A percentile compares a stretch with the other conserved stretches of the same genome.
These are phyloP conservation scores for Dendrobium nobile DNA, from an alignment of 106 monocot genomes.

Conservation along the genomic window DNA sequence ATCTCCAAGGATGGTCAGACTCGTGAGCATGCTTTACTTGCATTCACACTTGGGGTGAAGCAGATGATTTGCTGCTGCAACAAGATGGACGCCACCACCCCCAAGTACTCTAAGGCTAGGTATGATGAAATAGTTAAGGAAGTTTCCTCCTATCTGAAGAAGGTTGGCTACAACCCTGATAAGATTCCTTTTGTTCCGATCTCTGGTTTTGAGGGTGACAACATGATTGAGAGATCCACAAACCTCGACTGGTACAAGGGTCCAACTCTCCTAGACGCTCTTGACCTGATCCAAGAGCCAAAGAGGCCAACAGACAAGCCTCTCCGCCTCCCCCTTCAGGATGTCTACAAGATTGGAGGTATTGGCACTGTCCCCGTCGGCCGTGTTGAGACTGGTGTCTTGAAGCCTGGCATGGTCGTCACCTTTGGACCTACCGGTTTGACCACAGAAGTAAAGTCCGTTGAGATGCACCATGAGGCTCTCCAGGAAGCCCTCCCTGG, in stretches of 20 bases:
- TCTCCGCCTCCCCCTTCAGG: conserved; percentile 56
- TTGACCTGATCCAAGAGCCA: conserved; percentile 43
- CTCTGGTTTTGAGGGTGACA: conserved; percentile 59
- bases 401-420: conserved; percentile 52
- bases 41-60: conserved; percentile 62
- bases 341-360: conserved; percentile 61
- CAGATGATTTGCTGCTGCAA: conserved; percentile 70
- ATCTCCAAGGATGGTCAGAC: conserved; percentile 67
- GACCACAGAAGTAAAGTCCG: conserved; percentile 59
- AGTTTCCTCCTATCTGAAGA: conserved; percentile 54
- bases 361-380: conserved; percentile 51
- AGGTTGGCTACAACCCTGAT: conserved; percentile 63
- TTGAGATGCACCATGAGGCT: conserved; percentile 63
- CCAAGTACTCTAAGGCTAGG: conserved; percentile 53
- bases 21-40: conserved; percentile 59
- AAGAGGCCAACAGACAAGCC: conserved; percentile 59
- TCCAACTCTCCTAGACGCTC: conserved; percentile 51
- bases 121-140: conserved; percentile 60
- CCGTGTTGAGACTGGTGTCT: conserved; percentile 45
- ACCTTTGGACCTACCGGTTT: conserved; percentile 51
- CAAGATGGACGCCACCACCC: conserved; percentile 59
- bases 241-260: conserved; percentile 72
- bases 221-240: conserved; percentile 63
- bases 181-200: conserved; percentile 56
- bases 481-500: conserved; percentile 45